phyloP scores from a whole-genome alignment of 208 protist species.

The Trypanosomatidae sp. region DNA sequence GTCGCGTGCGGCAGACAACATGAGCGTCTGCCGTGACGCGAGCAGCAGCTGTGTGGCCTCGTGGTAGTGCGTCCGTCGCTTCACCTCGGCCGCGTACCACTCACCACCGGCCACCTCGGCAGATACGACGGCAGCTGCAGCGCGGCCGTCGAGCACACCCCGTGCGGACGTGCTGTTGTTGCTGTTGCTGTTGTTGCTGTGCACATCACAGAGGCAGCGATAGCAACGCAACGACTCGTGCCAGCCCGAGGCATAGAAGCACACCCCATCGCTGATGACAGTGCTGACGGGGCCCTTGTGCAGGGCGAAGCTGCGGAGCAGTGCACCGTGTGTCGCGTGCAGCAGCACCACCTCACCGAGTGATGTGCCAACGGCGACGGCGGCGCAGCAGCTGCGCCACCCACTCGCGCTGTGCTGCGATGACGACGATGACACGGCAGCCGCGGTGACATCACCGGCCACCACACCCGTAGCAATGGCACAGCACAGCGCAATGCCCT shows the following conservation, averaged over 20 bases:
- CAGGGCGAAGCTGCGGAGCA: conserved; percentile 60
- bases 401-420: conserved; percentile 70
- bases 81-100: conserved; percentile 82
- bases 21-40: conserved; percentile 24
- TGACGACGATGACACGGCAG: conserved; percentile 43
- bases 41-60: conserved; percentile 57
- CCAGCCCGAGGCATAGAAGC: conserved; percentile 75
- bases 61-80: conserved; percentile 85
- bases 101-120: no score
- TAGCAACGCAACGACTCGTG: conserved; percentile 71
- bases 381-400: no score
- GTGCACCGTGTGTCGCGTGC: conserved; percentile 42
- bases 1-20: conserved; percentile 72
- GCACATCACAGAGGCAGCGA: conserved; percentile 8
- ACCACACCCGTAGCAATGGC: conserved; percentile 15
- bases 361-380: conserved; percentile 69
- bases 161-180: no score
- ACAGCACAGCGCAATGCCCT: conserved; percentile 64
- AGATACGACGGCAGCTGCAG: no score
- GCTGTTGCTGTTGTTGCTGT: not conserved
- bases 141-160: no score
- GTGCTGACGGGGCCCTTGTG: conserved; percentile 75
- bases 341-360: conserved; percentile 74
- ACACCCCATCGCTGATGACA: conserved; percentile 15
- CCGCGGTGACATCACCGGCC: not conserved